phyloP scores from a whole-genome alignment of 768 basidiomycete species.

The Pluteus cervinus region DNA sequence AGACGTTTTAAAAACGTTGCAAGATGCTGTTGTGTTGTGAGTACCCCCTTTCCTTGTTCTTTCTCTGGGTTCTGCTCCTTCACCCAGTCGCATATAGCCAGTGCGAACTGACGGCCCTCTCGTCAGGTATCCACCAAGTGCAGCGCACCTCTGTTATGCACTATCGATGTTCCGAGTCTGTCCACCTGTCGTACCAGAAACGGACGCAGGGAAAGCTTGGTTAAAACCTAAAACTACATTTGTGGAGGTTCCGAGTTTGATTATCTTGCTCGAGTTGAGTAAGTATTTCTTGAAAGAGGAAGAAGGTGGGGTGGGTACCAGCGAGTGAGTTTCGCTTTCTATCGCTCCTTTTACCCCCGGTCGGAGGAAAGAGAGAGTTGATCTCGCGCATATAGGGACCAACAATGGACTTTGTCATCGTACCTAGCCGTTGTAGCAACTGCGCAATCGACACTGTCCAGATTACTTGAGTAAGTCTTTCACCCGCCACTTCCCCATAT shows the following conservation, averaged over 20 bases:
- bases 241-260: conserved; percentile 35
- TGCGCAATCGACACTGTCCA: too few relatives aligned
- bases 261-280: conserved; percentile 59
- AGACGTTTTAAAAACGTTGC: conserved; percentile 26
- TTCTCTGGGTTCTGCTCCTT: conserved; percentile 1
- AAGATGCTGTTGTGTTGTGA: conserved; percentile 53
- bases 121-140: conserved; percentile 57
- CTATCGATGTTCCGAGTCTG: conserved; percentile 42
- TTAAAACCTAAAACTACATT: conserved; percentile 21
- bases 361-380: too few relatives aligned
- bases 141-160: conserved; percentile 47
- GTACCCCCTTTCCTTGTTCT: conserved; percentile 12
- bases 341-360: too few relatives aligned
- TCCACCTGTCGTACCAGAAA: conserved; percentile 14
- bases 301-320: too few relatives aligned
- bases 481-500: too few relatives aligned
- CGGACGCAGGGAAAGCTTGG: conserved; percentile 10
- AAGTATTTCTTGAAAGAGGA: too few relatives aligned
- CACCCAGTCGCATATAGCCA: too few relatives aligned
- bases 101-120: conserved; percentile 12
- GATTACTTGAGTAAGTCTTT: too few relatives aligned
- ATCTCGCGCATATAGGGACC: too few relatives aligned
- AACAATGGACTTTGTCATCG: conserved; percentile 20
- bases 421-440: too few relatives aligned
- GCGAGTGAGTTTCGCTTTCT: too few relatives aligned